A percentile compares a stretch with the other conserved stretches of the same genome.
phyloP scores from a whole-genome alignment of 2,329 filamentous ascomycete species.

The Ceratocystis cacaofunesta region DNA sequence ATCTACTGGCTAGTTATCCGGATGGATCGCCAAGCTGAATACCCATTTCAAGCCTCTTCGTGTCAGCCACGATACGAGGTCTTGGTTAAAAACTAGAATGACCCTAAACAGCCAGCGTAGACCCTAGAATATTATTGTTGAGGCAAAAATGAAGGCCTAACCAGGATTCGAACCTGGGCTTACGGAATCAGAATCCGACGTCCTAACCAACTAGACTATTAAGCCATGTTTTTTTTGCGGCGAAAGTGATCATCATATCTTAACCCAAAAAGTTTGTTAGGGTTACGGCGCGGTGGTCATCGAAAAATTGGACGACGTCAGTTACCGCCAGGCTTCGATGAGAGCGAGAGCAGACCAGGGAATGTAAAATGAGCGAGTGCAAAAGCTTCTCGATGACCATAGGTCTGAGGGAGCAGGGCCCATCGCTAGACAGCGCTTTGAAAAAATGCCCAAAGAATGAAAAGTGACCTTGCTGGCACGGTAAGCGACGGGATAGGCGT shows the following conservation, averaged over 20 bases:
- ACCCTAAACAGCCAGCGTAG: neutral
- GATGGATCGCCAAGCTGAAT: neutral
- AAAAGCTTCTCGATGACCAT: too few species aligned
- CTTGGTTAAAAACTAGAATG: neutral
- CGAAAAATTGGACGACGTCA: too few species aligned
- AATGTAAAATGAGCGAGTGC: too few species aligned
- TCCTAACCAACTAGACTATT: constrained; percentile 17
- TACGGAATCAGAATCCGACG: constrained; percentile 17
- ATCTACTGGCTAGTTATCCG: neutral
- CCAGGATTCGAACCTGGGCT: constrained; percentile 17
- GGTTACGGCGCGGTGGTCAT: neutral
- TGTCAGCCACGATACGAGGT: neutral
- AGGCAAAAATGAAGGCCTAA: constrained; percentile 7
- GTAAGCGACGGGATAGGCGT: too few species aligned
- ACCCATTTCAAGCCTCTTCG: neutral
- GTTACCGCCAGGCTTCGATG: too few species aligned
- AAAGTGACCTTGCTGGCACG: too few species aligned
- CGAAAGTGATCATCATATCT: neutral
- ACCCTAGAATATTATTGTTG: too few species aligned
- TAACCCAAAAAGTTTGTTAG: neutral
- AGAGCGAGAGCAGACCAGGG: too few species aligned
- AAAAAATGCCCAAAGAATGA: too few species aligned
- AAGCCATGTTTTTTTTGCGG: neutral
- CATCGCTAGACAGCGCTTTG: too few species aligned
- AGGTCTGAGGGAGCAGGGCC: too few species aligned